Base-by-base conservation (phyloP, 371 early-diverging fungal species). In the Lichtheimia hyalospora region DNA sequence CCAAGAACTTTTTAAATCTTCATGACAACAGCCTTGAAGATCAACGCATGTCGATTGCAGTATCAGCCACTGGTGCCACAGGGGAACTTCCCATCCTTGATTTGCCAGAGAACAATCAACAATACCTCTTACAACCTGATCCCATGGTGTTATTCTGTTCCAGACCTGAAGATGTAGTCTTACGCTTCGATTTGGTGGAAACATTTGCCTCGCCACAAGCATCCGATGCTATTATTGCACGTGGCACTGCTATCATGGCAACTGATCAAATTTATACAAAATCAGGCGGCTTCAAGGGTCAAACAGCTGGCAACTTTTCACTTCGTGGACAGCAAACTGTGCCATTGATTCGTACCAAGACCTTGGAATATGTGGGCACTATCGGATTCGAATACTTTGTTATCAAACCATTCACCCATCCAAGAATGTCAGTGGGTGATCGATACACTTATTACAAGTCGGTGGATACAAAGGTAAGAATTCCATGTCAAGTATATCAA, bases 391-490 rank as follows among this genome's bases (percentile, higher is more conserved):
- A 90, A 42, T 85, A 73, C 56, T 74, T 85, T 44, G 80, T 91
- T 7, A 78, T 89, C 5, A 84, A 81, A 2, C 89, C 91, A 1
- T 92, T 89, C 62, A 67, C 67, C 27, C 87, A 89, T 51, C 68
- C 74, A 34, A 82, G 85, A 14, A 74, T 85, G 74, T 62, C 68
- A 0, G 73, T 85, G 27, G 83, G 79, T 16, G 75, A 82, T 62
- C 74, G 83, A 14, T 75, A 85, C 48, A 83, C 88, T 1, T 88
- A 85, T 55, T 87, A 88, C 73, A 84, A 83, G 57, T 82, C 83
- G 1, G 62, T 88, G 5, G 80, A 81, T 21, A 87, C 88, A 0
- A 83, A 85, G 61, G 83, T 81, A 67, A 27, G 16, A 40, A 0
- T 6, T 28, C 13, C 20, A 34, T 34, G 10, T 34, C 27, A 34